Evolutionary conservation across 495 filamentous ascomycete species (phyloP), one percentile per base, ranked within the genome.

Genomic region (Tirmania nivea): DNA sequence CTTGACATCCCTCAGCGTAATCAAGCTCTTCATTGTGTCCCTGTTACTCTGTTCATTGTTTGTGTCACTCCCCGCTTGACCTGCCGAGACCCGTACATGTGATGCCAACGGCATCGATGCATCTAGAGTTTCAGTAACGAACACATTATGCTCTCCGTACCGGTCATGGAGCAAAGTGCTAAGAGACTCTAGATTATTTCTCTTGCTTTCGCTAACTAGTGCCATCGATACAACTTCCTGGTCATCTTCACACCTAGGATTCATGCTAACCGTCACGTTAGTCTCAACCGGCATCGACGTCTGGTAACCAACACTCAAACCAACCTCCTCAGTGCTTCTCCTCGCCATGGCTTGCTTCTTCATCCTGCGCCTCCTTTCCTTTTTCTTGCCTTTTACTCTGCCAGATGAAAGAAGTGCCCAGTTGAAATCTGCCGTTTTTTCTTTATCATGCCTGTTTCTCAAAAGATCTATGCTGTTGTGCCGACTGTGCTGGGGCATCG

Each of bases 1-100:
- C 16, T 54, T 53, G 10, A 64, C 50, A 59, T 61, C 56, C 17
- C 62, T 56, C 9, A 61, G 49, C 9, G 54, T 64, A 14, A 64
- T 51, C 36, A 57, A 25, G n/a, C 59, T 61, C 9, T 59, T 48
- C 10, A 56, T 37, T 7, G 47, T 42, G 0, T 42, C 48, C 34
- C 48, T 53, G 7, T 35, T 50, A 17, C 52, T 52, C 10, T 53
- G 25, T 16, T 37, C 31, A 9, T 48, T 35, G 25, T 31, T 34
- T 10, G 20, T 12, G 20, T 36, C 50, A 17, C 35, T 35, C 21
- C 34, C 34, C 47, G 12, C 49, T 19, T 8, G 19, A 14, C n/a
- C 57, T 50, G 3, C 14, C 39, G 25, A 31, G 25, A 31, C 25
- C 25, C 25, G 25, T 31, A 31, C 25, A n/a, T n/a, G n/a, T n/a